These are phyloP conservation scores for Eucommia ulmoides DNA, from an alignment of 257 asterid genomes.

Conservation along the genomic window DNA sequence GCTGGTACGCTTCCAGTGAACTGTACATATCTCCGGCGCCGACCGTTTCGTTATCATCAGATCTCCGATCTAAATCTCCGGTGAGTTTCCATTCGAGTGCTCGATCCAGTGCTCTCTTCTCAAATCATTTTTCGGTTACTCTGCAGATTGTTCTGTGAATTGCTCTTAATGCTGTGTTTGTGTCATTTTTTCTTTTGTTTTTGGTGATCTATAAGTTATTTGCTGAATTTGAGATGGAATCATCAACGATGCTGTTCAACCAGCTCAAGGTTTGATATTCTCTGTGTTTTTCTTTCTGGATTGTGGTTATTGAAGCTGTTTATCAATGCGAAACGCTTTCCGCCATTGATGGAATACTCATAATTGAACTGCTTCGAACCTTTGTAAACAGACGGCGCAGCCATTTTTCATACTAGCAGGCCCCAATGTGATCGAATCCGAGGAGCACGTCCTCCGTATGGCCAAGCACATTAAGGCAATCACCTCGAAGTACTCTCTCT, in stretches of 20 bases:
- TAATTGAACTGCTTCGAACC: not conserved
- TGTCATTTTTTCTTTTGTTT: no score
- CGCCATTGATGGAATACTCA: not conserved
- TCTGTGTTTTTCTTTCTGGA: not conserved
- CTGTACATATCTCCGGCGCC: no score
- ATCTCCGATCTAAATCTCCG: no score
- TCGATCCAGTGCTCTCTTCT: no score
- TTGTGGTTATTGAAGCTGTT: not conserved
- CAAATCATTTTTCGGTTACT: no score
- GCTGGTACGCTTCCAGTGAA: no score
- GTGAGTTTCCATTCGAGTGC: no score
- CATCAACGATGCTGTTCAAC: constrained; percentile 49
- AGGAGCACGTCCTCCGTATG: constrained; percentile 74
- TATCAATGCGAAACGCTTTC: not conserved
- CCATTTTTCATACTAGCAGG: constrained; percentile 89
- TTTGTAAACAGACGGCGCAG: constrained; percentile 43
- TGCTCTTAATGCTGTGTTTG: no score
- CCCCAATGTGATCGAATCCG: constrained; percentile 89
- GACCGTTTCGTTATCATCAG: no score
- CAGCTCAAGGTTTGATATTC: constrained; percentile 56
- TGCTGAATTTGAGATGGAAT: constrained; percentile 65
- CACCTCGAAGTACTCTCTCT: constrained; percentile 27
- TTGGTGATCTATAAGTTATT: no score
- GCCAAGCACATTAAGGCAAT: constrained; percentile 55
- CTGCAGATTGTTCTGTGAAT: no score